Percentiles rank a stretch among this genome's conserved stretches.
phyloP scores from a whole-genome alignment of 306 rosid genomes.

The Pyrus pyrifolia region DNA sequence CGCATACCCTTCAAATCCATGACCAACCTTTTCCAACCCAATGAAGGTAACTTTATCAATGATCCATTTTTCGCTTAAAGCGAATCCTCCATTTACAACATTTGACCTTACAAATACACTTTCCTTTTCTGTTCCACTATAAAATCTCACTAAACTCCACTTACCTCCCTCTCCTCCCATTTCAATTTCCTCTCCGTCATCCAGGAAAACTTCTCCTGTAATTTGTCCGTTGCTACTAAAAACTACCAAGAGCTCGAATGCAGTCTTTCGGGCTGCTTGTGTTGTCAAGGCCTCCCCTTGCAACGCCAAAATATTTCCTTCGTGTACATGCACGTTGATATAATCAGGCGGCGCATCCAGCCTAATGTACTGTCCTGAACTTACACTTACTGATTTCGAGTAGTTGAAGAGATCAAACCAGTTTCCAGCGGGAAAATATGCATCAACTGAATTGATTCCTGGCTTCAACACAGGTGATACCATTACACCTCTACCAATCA shows the following conservation, averaged over 20 bases:
- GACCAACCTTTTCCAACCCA: slow-evolving; percentile 39
- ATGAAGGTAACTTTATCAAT: slow-evolving; percentile 50
- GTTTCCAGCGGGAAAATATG: slow-evolving; percentile 75
- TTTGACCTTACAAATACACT: slow-evolving; percentile 34
- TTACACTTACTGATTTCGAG: slow-evolving; percentile 41
- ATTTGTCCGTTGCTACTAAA: slow-evolving; percentile 24
- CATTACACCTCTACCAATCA: slow-evolving; percentile 62
- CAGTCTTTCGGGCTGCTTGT: slow-evolving; percentile 38
- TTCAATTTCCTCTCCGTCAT: slow-evolving; percentile 61
- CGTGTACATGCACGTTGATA: slow-evolving; percentile 64
- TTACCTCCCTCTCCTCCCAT: slow-evolving; percentile 40
- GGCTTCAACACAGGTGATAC: slow-evolving; percentile 66
- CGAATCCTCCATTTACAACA: slow-evolving; percentile 52
- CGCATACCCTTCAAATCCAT: slow-evolving; percentile 13
- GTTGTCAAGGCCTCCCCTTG: slow-evolving; percentile 72
- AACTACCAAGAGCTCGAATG: slow-evolving; percentile 62
- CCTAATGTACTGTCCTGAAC: slow-evolving; percentile 41
- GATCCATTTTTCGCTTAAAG: slow-evolving; percentile 50
- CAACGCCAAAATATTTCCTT: slow-evolving; percentile 65
- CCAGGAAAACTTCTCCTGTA: slow-evolving; percentile 68
- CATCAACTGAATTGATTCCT: slow-evolving; percentile 50
- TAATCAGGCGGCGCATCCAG: slow-evolving; percentile 68
- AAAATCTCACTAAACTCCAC: slow-evolving; percentile 60
- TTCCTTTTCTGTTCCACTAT: slow-evolving; percentile 8
- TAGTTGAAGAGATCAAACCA: slow-evolving; percentile 84